phyloP scores from a whole-genome alignment of 345 rosid species.

The Acer yangbiense region DNA sequence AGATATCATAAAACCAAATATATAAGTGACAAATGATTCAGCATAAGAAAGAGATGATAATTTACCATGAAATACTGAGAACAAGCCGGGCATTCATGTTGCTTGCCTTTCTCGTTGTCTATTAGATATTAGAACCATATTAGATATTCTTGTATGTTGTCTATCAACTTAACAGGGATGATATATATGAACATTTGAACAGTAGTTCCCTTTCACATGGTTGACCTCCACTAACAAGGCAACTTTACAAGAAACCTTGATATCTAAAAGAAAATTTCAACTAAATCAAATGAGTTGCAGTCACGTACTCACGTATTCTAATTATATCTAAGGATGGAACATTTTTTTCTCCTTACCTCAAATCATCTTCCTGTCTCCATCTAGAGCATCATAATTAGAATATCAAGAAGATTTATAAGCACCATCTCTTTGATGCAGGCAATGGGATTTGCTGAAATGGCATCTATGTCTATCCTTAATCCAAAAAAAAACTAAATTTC shows the following conservation, averaged over 20 bases:
- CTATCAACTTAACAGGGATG: not conserved
- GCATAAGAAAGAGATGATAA: not conserved
- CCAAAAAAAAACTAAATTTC: not conserved
- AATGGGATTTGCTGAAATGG: not conserved
- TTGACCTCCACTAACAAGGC: not conserved
- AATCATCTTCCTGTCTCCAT: not conserved
- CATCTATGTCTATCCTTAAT: not conserved
- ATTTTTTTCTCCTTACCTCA: not conserved
- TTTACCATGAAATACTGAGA: constrained; percentile 44
- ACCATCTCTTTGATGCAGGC: not conserved
- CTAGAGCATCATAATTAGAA: not conserved
- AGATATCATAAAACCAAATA: not conserved
- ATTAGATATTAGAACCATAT: too few relatives aligned
- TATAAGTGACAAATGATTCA: not conserved
- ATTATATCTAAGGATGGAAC: not conserved
- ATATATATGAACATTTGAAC: not conserved
- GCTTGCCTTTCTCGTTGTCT: constrained; percentile 38
- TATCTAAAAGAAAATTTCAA: not conserved
- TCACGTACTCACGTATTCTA: not conserved
- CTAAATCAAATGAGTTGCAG: not conserved
- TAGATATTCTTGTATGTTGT: not conserved
- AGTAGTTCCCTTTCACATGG: not conserved
- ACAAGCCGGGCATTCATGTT: constrained; percentile 41
- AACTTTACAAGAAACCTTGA: not conserved
- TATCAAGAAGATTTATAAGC: not conserved